Base-by-base conservation (phyloP, 768 basidiomycete species). In the Panaeolus cyanescens region DNA sequence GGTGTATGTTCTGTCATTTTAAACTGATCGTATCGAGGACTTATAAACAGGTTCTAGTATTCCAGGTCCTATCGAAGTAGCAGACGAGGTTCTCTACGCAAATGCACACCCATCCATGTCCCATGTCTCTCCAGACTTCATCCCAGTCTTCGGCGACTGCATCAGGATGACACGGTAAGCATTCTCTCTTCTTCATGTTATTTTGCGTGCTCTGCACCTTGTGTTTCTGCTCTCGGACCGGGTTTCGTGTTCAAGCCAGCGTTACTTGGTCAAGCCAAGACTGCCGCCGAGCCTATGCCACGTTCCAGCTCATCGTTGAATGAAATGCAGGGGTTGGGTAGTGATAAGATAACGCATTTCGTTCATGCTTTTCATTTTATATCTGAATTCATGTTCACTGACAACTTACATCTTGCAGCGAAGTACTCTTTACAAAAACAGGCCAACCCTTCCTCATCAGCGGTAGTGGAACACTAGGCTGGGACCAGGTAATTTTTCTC, bases 391-490 rank as follows among this genome's bases (percentile, higher is more conserved):
- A 25, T 28, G 22, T 13, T n/a, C 30, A 12, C 45, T 50, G 25
- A 50, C 5, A 50, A 8, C 20, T 12, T n/a, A n/a, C 56, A 5
- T 64, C 34, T 56, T 58, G 39, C 64, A 90, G 92, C 63, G 79
- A 92, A 58, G 88, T 98, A 6, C 75, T 99, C 20, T 88, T 87
- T 71, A 90, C 96, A 31, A 83, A 86, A 58, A 77, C 80, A 22
- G 92, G 83, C 0, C 97, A 99, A 70, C 93, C 95, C 0, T 95
- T 99, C 81, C 77, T 99, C 68, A 91, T 99, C 63, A 89, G 95
- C 28, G 97, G 97, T 1, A 92, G 90, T 58, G 97, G 97, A 15
- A 99, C 97, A 2, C 82, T 99, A 32, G 97, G 97, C 30, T 99
- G 96, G 95, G 96, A 98, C 73, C 91, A 93, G 85, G 92, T 83